A percentile compares a stretch with the other conserved stretches of the same genome.
Conservation (phyloP, 106 monocot genomes). For the Phalaenopsis equestris region DNA sequence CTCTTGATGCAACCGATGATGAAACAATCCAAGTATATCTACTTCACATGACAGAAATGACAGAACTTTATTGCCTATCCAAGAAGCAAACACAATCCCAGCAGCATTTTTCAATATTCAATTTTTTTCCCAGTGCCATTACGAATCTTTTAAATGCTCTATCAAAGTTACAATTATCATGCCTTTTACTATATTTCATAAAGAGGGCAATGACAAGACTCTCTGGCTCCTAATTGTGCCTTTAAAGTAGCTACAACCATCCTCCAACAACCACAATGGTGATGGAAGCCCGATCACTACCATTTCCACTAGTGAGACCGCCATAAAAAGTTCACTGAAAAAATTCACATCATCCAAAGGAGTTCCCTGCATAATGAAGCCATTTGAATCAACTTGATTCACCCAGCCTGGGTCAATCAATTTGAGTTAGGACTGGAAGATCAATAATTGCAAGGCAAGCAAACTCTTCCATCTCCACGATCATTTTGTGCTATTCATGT, state of each 20-base stretch:
- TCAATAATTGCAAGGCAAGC: no score
- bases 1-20: neutral
- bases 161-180: neutral
- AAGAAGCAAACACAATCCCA: no score
- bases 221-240: neutral
- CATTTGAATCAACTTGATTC: neutral
- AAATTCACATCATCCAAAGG: neutral
- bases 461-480: no score
- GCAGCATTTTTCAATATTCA: neutral
- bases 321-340: neutral
- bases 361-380: neutral
- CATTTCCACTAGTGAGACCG: neutral
- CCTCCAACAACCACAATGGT: neutral
- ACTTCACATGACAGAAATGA: neutral
- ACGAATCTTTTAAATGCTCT: neutral
- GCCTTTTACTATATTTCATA: neutral
- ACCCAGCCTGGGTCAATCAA: neutral
- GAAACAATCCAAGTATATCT: neutral
- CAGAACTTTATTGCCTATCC: neutral
- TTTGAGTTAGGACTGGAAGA: no score
- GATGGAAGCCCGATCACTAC: neutral
- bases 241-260: neutral
- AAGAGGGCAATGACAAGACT: neutral
- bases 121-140: neutral
- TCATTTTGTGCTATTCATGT: no score